Percentiles rank a stretch among this genome's conserved stretches.
phyloP scores from a whole-genome alignment of 805 yeast genomes.

The Suhomyces xylopsoci region DNA sequence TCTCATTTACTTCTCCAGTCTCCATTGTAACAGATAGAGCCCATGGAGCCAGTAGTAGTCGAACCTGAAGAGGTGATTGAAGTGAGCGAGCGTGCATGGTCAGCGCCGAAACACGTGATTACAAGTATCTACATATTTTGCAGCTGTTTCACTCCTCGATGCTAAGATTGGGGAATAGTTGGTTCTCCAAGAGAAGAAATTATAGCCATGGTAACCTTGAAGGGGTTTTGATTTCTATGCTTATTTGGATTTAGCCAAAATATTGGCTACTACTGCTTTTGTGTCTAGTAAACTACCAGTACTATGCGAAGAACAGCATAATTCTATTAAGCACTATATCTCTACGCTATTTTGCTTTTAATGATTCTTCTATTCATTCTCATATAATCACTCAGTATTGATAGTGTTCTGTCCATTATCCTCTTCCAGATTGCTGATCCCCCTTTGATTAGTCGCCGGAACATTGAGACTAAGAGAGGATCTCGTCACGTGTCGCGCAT shows the following conservation, averaged over 20 bases:
- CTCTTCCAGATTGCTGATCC: neutral
- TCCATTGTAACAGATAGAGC: neutral
- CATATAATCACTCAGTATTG: neutral
- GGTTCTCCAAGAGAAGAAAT: neutral
- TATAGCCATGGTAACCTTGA: constrained; percentile 17
- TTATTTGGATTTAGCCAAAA: neutral
- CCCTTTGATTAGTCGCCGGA: neutral
- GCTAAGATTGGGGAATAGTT: constrained; percentile 11
- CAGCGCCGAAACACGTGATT: neutral
- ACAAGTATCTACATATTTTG: constrained; percentile 33
- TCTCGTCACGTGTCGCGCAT: constrained; percentile 6
- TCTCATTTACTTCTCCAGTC: too few relatives aligned
- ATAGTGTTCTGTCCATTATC: neutral
- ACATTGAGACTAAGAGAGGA: neutral
- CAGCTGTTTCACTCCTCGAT: constrained; percentile 43
- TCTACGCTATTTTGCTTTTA: too few relatives aligned
- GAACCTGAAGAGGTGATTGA: constrained; percentile 50
- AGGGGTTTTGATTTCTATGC: constrained; percentile 19
- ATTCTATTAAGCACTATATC: neutral
- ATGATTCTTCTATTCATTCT: neutral
- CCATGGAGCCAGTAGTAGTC: constrained; percentile 49
- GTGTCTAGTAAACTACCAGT: neutral
- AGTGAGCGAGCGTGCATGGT: too few relatives aligned
- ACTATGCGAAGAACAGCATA: neutral
- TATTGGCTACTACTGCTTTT: neutral